Evolutionary conservation across 257 asterid genomes (phyloP).

Genomic region (Salvia rosmarinus): DNA sequence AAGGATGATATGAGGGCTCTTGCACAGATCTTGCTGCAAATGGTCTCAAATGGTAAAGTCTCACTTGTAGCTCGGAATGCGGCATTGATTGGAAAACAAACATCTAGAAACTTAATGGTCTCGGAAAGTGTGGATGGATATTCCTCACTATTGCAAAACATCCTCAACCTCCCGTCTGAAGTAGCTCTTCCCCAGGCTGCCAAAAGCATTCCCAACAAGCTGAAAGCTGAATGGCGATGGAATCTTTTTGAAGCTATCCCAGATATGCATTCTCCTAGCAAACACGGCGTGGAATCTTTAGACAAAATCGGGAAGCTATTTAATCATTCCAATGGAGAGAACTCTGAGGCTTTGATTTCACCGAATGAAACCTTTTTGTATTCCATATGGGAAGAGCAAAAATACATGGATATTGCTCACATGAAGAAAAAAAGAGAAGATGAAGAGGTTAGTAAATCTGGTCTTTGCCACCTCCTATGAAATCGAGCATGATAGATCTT

Average conservation of each 20-base stretch:
- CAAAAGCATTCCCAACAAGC: conserved; percentile 51
- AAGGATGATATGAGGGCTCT: conserved; percentile 55
- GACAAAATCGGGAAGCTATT: conserved; percentile 62
- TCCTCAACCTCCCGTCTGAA: conserved; percentile 80
- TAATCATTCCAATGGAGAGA: conserved; percentile 49
- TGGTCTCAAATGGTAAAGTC: conserved; percentile 74
- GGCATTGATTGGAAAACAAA: conserved; percentile 64
- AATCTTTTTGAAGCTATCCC: conserved; percentile 53
- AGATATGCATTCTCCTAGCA: conserved; percentile 36
- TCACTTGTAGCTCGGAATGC: conserved; percentile 63
- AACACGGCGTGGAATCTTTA: conserved; percentile 35
- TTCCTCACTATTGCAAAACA: conserved; percentile 67
- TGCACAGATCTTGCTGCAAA: conserved; percentile 59
- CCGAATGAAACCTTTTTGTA: conserved; percentile 57
- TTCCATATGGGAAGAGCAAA: conserved; percentile 85
- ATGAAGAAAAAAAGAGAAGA: conserved; percentile 79
- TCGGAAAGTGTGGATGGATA: conserved; percentile 80
- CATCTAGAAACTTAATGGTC: conserved; percentile 80
- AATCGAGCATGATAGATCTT: conserved; percentile 18
- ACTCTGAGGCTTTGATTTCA: conserved; percentile 34
- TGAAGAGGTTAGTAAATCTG: conserved; percentile 61
- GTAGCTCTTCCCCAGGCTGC: conserved; percentile 55
- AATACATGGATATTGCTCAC: conserved; percentile 53
- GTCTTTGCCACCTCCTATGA: conserved; percentile 23
- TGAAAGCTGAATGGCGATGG: conserved; percentile 83